These are phyloP conservation scores for Secale cereale DNA, from an alignment of 176 grass and related monocot species.

Conservation along the genomic window DNA sequence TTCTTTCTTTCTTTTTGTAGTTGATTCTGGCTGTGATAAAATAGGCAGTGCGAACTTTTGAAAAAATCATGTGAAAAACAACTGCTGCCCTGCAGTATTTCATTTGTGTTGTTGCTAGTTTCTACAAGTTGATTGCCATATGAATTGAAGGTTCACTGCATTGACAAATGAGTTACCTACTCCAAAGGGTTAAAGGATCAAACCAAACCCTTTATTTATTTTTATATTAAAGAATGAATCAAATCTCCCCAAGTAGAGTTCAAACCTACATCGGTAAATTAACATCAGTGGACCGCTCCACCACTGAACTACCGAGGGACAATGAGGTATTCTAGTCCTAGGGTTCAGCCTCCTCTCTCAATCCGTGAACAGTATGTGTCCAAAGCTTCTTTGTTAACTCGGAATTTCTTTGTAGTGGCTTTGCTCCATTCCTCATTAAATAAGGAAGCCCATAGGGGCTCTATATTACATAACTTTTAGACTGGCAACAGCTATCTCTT, in stretches of 20 bases:
- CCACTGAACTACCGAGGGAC: neutral
- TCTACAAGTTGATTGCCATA: neutral
- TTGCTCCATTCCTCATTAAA: neutral
- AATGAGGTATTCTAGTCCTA: neutral
- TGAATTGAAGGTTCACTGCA: neutral
- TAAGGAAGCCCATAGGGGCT: neutral
- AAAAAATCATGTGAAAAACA: neutral
- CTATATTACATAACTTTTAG: neutral
- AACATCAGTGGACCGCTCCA: neutral
- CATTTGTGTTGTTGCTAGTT: neutral
- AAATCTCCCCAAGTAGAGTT: neutral
- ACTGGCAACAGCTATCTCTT: no score
- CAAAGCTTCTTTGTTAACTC: neutral
- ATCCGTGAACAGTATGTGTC: constrained; percentile 1
- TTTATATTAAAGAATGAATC: no score
- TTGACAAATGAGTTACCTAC: neutral
- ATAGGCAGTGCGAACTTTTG: neutral
- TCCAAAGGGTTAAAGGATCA: neutral
- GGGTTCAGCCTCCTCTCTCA: neutral
- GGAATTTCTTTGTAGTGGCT: neutral
- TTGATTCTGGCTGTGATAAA: neutral
- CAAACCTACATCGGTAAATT: neutral
- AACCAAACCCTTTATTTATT: neutral
- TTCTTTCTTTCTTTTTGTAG: neutral
- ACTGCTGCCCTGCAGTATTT: neutral